phyloP scores from a whole-genome alignment of 345 rosid genomes.

The Euphorbia peplus region DNA sequence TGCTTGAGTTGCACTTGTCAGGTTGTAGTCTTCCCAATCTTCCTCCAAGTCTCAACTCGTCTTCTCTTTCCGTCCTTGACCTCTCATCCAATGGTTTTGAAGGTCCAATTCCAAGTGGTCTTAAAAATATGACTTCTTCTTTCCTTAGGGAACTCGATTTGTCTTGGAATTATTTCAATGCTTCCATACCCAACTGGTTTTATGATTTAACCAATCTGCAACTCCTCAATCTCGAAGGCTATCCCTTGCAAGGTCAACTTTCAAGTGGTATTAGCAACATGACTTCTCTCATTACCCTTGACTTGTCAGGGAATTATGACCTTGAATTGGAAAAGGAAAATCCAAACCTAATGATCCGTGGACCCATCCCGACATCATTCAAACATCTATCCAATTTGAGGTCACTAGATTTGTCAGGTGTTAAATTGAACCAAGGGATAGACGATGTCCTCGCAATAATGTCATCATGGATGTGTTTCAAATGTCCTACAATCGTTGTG shows the following conservation, averaged over 20 bases:
- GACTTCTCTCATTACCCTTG: background rate
- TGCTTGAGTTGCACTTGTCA: slow-evolving; percentile 15
- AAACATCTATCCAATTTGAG: slow-evolving; percentile 11
- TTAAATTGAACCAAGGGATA: slow-evolving; percentile 1
- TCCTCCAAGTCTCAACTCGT: slow-evolving; percentile 7
- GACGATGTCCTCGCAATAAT: slow-evolving; percentile 1
- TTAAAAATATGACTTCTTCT: background rate
- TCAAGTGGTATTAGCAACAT: background rate
- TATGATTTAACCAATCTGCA: background rate
- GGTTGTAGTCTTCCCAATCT: background rate
- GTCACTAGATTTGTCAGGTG: background rate
- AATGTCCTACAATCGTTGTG: background rate
- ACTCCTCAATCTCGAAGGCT: background rate
- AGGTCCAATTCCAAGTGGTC: background rate
- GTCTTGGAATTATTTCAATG: background rate
- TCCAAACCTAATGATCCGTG: no score
- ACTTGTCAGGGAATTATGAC: background rate
- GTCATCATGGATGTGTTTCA: slow-evolving; percentile 2
- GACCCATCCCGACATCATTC: no score
- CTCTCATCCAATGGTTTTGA: background rate
- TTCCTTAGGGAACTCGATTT: background rate
- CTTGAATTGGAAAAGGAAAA: slow-evolving; percentile 2
- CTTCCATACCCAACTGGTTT: background rate
- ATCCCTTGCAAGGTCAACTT: slow-evolving; percentile 9
- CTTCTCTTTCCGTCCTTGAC: slow-evolving; percentile 28